Evolutionary conservation across 371 early-diverging fungal genomes (phyloP), one percentile per base, ranked within the genome.

Genomic region (Coemansia sp.): DNA sequence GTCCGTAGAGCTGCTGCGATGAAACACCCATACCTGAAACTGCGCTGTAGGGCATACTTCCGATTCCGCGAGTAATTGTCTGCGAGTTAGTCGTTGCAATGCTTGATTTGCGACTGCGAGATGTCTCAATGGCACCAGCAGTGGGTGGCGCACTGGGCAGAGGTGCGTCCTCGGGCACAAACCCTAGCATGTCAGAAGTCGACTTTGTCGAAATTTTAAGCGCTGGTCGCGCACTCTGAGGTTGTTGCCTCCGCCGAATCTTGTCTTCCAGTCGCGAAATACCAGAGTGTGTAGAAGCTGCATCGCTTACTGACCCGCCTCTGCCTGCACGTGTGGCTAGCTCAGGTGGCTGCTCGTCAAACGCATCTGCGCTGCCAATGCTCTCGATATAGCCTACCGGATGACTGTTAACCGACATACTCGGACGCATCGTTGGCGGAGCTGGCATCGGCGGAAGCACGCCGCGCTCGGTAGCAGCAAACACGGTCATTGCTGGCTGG

Each of bases 381-480:
- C 54, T 34, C 16, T 61, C 62, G 13, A 4, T 27, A 7, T 40
- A 61, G 21, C 34, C 39, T 16, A 34, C 51, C 3, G 62, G 62
- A n/a, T 61, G 62, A 18, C 34, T 45, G 18, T 40, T 52, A 16
- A 31, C 53, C 16, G 76, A 71, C 13, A 72, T 26, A 47, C 68
- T 71, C 2, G 76, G 76, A 5, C 73, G 68, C 61, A 76, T 57
- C 6, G 68, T 42, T 2, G 77, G 77, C 13, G 77, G 77, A 2
- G 74, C 68, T 2, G 77, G 77, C 77, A 76, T 76, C 10, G 77
- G 77, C 3, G 77, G 77, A 13, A 75, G 63, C 45, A 71, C 72
- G n/a, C 76, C 76, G 1, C 76, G 59, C 48, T 75, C 76, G 10
- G 72, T 67, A 1, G 76, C 73, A 18, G 77, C 77, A 55, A 62